Evolutionary conservation across 2,329 filamentous ascomycete species (phyloP).

Genomic region (Pyrenochaeta sp.): DNA sequence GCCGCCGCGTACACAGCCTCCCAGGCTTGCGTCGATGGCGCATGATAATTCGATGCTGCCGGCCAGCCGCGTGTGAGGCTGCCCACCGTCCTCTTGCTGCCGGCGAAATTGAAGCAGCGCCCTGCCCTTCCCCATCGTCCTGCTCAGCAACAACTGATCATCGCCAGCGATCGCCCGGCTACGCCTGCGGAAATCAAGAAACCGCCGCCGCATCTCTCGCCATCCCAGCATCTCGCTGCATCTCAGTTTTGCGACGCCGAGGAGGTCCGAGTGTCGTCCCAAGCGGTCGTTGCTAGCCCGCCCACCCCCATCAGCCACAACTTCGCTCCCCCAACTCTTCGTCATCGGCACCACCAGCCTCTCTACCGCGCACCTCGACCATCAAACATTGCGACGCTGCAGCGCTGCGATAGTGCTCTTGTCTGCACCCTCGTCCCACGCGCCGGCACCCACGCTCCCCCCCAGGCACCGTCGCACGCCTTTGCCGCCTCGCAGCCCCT

Average conservation of each 20-base stretch:
- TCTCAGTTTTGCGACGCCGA: not conserved
- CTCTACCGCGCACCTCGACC: slow-evolving; percentile 1
- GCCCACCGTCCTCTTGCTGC: slow-evolving; percentile 2
- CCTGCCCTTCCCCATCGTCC: not conserved
- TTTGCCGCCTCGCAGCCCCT: not conserved
- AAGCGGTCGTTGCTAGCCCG: slow-evolving; percentile 8
- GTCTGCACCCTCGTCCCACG: not conserved
- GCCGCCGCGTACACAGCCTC: slow-evolving; percentile 9
- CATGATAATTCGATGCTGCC: slow-evolving; percentile 7
- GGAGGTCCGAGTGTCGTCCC: slow-evolving; percentile 1
- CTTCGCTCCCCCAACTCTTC: slow-evolving; percentile 20
- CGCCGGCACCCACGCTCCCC: not conserved
- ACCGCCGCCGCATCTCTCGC: not conserved
- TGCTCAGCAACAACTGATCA: not conserved
- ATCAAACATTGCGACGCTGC: slow-evolving; percentile 1
- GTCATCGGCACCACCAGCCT: slow-evolving; percentile 32
- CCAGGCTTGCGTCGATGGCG: slow-evolving; percentile 13
- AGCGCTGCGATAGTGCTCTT: not conserved
- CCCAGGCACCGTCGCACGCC: not conserved
- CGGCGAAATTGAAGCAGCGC: slow-evolving; percentile 2
- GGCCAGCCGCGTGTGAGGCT: slow-evolving; percentile 15
- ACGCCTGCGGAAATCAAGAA: not conserved
- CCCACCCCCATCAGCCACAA: slow-evolving; percentile 26
- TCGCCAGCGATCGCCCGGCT: slow-evolving; percentile 1
- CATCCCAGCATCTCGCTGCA: not conserved